Conservation (phyloP, 1,284 basidiomycete species). For the Ceratobasidium sp. region DNA sequence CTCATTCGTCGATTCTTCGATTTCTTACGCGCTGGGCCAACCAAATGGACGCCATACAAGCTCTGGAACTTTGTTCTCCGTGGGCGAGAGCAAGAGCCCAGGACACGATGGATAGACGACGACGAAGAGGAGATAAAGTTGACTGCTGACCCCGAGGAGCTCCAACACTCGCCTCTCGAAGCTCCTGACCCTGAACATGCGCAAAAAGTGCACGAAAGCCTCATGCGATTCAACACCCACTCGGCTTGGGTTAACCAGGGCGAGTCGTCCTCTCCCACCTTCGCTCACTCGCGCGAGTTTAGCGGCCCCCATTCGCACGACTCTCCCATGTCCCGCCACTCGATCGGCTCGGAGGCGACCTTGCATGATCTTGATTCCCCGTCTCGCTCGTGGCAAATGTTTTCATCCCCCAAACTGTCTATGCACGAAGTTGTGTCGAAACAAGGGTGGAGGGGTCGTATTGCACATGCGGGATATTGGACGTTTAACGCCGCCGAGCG, state of each 20-base stretch:
- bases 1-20: slow-evolving; percentile 38
- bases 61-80: slow-evolving; percentile 35
- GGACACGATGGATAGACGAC: slow-evolving; percentile 38
- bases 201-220: slow-evolving; percentile 51
- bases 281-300: slow-evolving; percentile 15
- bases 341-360: slow-evolving; percentile 30
- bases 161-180: slow-evolving; percentile 19
- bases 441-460: slow-evolving; percentile 6
- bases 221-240: slow-evolving; percentile 54
- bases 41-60: slow-evolving; percentile 32
- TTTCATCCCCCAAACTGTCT: slow-evolving; percentile 21
- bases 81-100: slow-evolving; percentile 17
- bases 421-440: slow-evolving; percentile 8
- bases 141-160: slow-evolving; percentile 25
- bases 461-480: slow-evolving; percentile 46
- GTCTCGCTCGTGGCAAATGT: slow-evolving; percentile 8
- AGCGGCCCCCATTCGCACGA: background rate
- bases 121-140: slow-evolving; percentile 38
- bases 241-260: slow-evolving; percentile 27
- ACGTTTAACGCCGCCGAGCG: slow-evolving; percentile 66
- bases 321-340: slow-evolving; percentile 23
- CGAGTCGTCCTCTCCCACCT: background rate
- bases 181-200: slow-evolving; percentile 14
- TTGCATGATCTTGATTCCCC: slow-evolving; percentile 24
- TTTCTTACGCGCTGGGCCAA: slow-evolving; percentile 27